Conservation (phyloP, 2,329 filamentous ascomycete genomes). For the Beauveria pseudobassiana region DNA sequence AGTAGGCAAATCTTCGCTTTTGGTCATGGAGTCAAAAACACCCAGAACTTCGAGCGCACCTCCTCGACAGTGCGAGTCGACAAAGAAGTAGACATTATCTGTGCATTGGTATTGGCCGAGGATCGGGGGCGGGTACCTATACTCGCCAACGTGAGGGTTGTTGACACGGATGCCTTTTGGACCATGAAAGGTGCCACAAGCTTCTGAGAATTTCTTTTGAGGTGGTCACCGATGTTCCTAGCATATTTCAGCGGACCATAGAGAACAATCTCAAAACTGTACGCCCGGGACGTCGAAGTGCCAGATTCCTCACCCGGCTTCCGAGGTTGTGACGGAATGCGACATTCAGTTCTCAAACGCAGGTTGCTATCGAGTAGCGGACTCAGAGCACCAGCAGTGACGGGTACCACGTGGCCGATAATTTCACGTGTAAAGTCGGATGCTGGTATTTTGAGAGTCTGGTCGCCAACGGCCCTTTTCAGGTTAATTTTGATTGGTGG, state of each 20-base stretch:
- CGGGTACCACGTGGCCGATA: constrained; percentile 69
- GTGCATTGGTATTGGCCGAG: constrained; percentile 20
- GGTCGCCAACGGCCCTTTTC: constrained; percentile 48
- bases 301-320: constrained; percentile 57
- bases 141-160: constrained; percentile 64
- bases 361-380: constrained; percentile 63
- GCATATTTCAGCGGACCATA: constrained; percentile 68
- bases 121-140: constrained; percentile 29
- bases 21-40: constrained; percentile 79
- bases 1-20: constrained; percentile 66
- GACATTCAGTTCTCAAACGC: constrained; percentile 63
- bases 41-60: constrained; percentile 74
- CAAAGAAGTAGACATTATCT: constrained; percentile 17
- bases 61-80: constrained; percentile 68
- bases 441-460: constrained; percentile 58
- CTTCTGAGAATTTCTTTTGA: constrained; percentile 57
- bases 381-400: constrained; percentile 58
- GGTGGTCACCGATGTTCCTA: constrained; percentile 56
- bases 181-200: constrained; percentile 59
- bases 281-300: constrained; percentile 49
- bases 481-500: constrained; percentile 69
- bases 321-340: constrained; percentile 60
- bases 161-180: constrained; percentile 62
- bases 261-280: constrained; percentile 64
- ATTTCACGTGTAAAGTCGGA: constrained; percentile 62